These are phyloP conservation scores for Isochrysis galbana DNA, from an alignment of 78 protist species.

Conservation along the genomic window DNA sequence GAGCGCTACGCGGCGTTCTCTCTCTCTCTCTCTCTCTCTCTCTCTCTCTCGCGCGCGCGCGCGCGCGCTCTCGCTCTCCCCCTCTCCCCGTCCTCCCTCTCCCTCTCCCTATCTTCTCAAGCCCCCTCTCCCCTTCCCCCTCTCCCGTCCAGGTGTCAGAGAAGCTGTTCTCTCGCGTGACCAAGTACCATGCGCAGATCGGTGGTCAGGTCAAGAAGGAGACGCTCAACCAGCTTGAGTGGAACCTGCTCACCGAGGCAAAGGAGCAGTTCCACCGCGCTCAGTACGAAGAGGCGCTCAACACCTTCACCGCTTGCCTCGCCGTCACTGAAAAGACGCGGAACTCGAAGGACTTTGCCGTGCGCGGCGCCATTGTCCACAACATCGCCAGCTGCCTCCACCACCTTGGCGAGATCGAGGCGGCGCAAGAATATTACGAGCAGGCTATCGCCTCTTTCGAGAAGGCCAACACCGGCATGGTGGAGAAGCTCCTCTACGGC, in stretches of 20 bases:
- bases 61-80: too few species aligned
- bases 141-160: not conserved
- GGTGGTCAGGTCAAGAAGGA: not conserved
- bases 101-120: too few species aligned
- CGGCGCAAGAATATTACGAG: conserved; percentile 14
- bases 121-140: too few species aligned
- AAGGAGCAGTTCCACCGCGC: not conserved
- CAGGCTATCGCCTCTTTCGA: not conserved
- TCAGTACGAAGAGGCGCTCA: not conserved
- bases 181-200: conserved; percentile 4
- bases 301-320: not conserved
- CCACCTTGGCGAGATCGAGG: not conserved
- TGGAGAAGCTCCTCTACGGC: not conserved
- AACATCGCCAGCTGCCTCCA: conserved; percentile 17
- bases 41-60: too few species aligned
- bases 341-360: not conserved
- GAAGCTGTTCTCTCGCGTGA: not conserved
- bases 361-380: conserved; percentile 22
- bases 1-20: too few species aligned
- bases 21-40: too few species aligned
- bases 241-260: not conserved
- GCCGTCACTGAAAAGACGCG: conserved; percentile 3
- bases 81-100: too few species aligned
- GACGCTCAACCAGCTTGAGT: not conserved
- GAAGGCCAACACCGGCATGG: not conserved